Conservation (phyloP, 2,329 filamentous ascomycete species). For the Phyllosticta citrichinensis region DNA sequence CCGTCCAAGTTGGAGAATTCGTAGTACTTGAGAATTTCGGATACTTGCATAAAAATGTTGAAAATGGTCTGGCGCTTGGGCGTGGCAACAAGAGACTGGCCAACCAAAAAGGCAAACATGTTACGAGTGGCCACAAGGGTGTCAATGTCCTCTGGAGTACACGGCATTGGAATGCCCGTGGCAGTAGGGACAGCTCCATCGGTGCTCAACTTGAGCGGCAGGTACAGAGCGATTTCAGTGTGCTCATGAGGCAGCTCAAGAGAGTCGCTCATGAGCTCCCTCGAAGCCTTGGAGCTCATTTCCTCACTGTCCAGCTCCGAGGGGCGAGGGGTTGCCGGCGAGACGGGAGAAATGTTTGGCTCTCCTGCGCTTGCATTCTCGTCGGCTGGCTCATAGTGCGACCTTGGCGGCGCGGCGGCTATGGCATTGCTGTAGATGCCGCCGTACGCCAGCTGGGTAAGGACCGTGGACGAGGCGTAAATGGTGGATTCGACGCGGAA, state of each 20-base stretch:
- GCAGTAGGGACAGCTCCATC: conserved; percentile 32
- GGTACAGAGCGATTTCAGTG: conserved; percentile 45
- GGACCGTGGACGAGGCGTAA: conserved; percentile 45
- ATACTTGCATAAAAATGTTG: conserved; percentile 51
- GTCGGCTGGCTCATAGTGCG: conserved; percentile 18
- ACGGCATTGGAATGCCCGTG: conserved; percentile 18
- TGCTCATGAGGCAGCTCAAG: conserved; percentile 33
- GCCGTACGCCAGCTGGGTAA: conserved; percentile 47
- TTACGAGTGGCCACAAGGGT: conserved; percentile 51
- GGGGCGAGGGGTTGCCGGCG: conserved; percentile 18
- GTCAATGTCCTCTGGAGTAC: conserved; percentile 42
- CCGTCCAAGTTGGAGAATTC: conserved; percentile 53
- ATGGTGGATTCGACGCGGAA: conserved; percentile 52
- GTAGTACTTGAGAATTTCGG: conserved; percentile 46
- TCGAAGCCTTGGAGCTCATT: conserved; percentile 38
- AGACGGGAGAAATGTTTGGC: conserved; percentile 17
- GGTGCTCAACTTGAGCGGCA: conserved; percentile 47
- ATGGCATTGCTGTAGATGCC: conserved; percentile 34
- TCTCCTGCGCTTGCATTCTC: conserved; percentile 14
- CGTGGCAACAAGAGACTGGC: conserved; percentile 51
- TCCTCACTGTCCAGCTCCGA: conserved; percentile 26
- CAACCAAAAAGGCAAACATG: conserved; percentile 53
- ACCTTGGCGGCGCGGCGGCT: conserved; percentile 16
- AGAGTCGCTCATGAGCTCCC: conserved; percentile 35
- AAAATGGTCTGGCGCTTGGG: conserved; percentile 46